A percentile compares a stretch with the other conserved stretches of the same genome.
Conservation (phyloP, 306 rosid species). For the Vigna nakashimae region DNA sequence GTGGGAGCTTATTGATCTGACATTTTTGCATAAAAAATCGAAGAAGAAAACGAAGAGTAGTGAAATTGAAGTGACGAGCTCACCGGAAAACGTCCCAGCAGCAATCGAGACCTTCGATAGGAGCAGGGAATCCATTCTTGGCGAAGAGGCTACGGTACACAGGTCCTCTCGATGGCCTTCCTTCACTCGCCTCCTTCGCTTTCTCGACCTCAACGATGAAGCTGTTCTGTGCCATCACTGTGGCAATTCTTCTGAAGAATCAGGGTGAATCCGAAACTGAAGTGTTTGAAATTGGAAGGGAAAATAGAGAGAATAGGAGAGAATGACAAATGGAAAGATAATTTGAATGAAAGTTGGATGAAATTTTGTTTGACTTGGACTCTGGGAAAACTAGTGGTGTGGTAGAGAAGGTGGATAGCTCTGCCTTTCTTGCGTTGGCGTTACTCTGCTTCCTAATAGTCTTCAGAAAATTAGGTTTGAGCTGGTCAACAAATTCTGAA, state of each 20-base stretch:
- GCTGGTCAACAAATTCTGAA: constrained; percentile 34
- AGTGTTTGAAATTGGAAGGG: background rate
- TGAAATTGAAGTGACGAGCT: background rate
- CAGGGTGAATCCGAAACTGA: background rate
- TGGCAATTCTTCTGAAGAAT: background rate
- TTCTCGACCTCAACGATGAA: constrained; percentile 75
- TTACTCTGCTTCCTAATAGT: background rate
- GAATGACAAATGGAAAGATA: background rate
- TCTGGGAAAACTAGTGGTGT: background rate
- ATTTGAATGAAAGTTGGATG: background rate
- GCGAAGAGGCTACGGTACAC: constrained; percentile 86
- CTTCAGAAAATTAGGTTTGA: constrained; percentile 31
- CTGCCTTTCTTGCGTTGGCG: background rate
- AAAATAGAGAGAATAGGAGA: background rate
- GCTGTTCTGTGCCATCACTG: constrained; percentile 59
- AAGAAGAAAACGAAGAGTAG: background rate
- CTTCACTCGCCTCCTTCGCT: constrained; percentile 61
- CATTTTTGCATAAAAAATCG: background rate
- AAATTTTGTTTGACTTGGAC: background rate
- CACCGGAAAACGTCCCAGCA: constrained; percentile 98
- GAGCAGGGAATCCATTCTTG: constrained; percentile 81
- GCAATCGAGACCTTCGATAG: constrained; percentile 64
- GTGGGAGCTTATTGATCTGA: background rate
- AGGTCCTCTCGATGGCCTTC: constrained; percentile 74
- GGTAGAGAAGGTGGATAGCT: background rate